A percentile compares a stretch with the other conserved stretches of the same genome.
phyloP scores from a whole-genome alignment of 441 rosid species.

The Cnidoscolus chayamansa region DNA sequence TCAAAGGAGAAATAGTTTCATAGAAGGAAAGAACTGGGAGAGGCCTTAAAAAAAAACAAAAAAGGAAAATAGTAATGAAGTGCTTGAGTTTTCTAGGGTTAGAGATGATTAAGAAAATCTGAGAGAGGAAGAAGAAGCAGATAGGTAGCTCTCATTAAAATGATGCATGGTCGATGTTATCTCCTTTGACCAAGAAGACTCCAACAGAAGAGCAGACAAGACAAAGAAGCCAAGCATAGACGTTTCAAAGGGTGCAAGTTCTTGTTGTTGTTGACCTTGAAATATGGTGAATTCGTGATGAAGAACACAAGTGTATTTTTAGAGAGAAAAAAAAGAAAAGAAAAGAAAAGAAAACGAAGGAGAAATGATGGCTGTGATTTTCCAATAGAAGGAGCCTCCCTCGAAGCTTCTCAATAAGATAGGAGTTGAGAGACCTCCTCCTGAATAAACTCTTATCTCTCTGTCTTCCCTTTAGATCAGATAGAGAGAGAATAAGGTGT shows the following conservation, averaged over 20 bases:
- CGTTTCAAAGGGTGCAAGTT: slow-evolving; percentile 12
- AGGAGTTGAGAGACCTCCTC: background rate
- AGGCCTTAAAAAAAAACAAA: background rate
- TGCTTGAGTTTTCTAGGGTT: background rate
- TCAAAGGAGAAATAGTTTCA: background rate
- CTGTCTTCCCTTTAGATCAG: background rate
- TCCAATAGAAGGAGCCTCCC: slow-evolving; percentile 12
- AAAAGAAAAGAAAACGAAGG: background rate
- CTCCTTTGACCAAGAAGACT: no score
- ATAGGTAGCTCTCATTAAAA: background rate
- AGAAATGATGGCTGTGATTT: background rate
- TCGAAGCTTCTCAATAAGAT: slow-evolving; percentile 31
- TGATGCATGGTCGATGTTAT: no score
- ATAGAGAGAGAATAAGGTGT: no score
- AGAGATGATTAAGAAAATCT: background rate
- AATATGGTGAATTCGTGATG: no score
- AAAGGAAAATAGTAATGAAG: no score
- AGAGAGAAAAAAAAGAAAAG: no score
- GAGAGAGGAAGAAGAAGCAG: background rate
- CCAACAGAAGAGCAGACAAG: no score
- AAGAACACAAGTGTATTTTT: no score
- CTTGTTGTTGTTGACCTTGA: slow-evolving; percentile 1
- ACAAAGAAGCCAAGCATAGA: no score
- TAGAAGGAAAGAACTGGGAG: background rate
- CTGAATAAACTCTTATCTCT: background rate